A percentile compares a stretch with the other conserved stretches of the same genome.
Conservation (phyloP, 768 basidiomycete genomes). For the Podaxis pistillaris region DNA sequence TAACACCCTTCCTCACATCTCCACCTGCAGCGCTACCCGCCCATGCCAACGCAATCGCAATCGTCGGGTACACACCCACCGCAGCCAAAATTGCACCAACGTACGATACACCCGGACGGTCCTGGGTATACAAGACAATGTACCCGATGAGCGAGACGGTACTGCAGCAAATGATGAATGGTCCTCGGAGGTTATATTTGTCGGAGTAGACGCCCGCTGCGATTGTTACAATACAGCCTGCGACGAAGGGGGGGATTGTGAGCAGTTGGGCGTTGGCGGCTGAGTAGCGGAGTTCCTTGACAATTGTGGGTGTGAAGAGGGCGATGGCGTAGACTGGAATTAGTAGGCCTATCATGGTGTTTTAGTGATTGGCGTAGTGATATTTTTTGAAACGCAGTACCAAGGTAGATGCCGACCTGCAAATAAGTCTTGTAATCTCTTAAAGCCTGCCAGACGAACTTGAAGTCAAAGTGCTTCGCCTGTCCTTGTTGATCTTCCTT, state of each 20-base stretch:
- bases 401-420: slow-evolving; percentile 40
- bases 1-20: slow-evolving; percentile 42
- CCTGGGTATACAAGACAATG: slow-evolving; percentile 42
- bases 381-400: slow-evolving; percentile 23
- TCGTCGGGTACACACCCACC: slow-evolving; percentile 50
- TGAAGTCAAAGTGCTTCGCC: slow-evolving; percentile 41
- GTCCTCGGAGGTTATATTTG: slow-evolving; percentile 41
- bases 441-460: slow-evolving; percentile 49
- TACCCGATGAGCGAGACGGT: slow-evolving; percentile 50
- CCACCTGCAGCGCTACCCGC: slow-evolving; percentile 54
- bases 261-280: slow-evolving; percentile 50
- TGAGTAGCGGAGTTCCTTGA: slow-evolving; percentile 43
- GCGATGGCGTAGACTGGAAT: slow-evolving; percentile 43
- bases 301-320: slow-evolving; percentile 51
- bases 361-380: not conserved
- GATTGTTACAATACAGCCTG: slow-evolving; percentile 44
- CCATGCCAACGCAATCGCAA: slow-evolving; percentile 52
- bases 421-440: slow-evolving; percentile 44
- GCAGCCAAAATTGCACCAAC: slow-evolving; percentile 49
- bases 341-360: slow-evolving; percentile 29
- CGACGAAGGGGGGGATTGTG: slow-evolving; percentile 49
- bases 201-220: slow-evolving; percentile 41
- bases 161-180: slow-evolving; percentile 43
- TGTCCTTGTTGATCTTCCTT: slow-evolving; percentile 44
- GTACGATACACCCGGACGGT: slow-evolving; percentile 37